Base-by-base conservation (phyloP, 192 early-diverging fungal species). In the Rhizophagus prolifer region DNA sequence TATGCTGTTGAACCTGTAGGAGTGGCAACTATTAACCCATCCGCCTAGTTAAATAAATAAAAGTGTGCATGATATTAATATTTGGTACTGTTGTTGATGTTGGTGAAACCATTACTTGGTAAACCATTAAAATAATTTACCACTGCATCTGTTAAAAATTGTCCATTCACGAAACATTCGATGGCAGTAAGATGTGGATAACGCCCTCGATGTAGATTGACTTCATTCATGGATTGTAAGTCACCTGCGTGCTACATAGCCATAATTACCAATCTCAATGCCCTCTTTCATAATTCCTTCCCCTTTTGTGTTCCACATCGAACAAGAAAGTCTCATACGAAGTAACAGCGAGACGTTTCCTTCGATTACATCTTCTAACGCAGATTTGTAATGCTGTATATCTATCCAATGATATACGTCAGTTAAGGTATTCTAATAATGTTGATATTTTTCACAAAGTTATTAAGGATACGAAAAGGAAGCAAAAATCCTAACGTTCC, bases 1-100 rank as follows among this genome's bases (percentile, higher is more conserved):
- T 97, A 97, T 0, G 96, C 96, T 0, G 96, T 97, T 23, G 94
- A 95, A 10, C 96, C 96, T 4, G 96, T 97, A 3, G 96, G 95
- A 8, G 96, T 94, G 9, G 90, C 88, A 13, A 96, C 89, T 61
- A 97, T 95, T 36, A 92, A 81, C 9, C 90, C 83, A 83, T 84
- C 78, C 0, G 82, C 83, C 71, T 73, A 34, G 9, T 21, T 10
- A 41, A 14, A 41, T 23, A 23, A 30, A 10, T 19, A 38, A 46
- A 41, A 19, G 21, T 54, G 50, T 1, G 21, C 14, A 9, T 36
- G 21, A n/a, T n/a, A n/a, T n/a, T n/a, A 38, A 38, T 7, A 38
- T 38, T 38, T 38, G 38, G 4, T 38, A 38, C 38, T 38, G 38
- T 0, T 7, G 38, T 7, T 38, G 38, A 8, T 7, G 38, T 38